Percentiles rank a stretch among this genome's conserved stretches.
Conservation (phyloP, 805 yeast species). For the Candida michaelii region DNA sequence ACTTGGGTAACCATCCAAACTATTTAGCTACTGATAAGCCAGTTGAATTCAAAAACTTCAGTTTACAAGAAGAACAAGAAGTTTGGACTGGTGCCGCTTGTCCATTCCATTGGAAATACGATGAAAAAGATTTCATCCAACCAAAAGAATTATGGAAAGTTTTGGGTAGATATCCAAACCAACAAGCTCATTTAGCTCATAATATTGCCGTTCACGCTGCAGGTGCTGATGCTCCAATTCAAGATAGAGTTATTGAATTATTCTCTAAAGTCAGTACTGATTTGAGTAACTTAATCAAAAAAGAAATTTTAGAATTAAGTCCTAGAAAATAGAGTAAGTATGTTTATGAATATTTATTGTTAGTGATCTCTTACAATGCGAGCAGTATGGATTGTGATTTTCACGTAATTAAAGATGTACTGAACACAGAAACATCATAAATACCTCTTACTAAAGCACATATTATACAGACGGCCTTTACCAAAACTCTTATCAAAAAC, state of each 20-base stretch:
- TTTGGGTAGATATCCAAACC: conserved; percentile 73
- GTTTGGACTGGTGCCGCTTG: conserved; percentile 80
- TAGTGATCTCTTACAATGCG: not conserved
- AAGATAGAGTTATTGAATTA: conserved; percentile 74
- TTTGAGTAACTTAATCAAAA: conserved; percentile 66
- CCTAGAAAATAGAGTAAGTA: conserved; percentile 40
- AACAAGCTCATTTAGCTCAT: conserved; percentile 79
- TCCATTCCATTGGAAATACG: conserved; percentile 82
- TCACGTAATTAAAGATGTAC: too few relatives aligned
- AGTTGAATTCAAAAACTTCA: conserved; percentile 44
- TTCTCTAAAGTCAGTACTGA: conserved; percentile 70
- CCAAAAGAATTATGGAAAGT: conserved; percentile 78
- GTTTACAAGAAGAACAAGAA: conserved; percentile 67
- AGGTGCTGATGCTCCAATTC: conserved; percentile 71
- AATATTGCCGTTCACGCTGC: conserved; percentile 76
- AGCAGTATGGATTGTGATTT: too few relatives aligned
- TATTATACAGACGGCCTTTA: too few relatives aligned
- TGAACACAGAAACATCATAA: too few relatives aligned
- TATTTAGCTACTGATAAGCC: conserved; percentile 62
- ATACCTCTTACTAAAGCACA: too few relatives aligned
- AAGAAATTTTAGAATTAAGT: conserved; percentile 53
- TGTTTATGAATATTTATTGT: conserved; percentile 1
- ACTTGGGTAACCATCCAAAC: conserved; percentile 76
- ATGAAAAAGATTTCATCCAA: conserved; percentile 70
- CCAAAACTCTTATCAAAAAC: too few relatives aligned